Evolutionary conservation across 1,284 basidiomycete genomes (phyloP).

Genomic region (Trichosporon coremiiforme): DNA sequence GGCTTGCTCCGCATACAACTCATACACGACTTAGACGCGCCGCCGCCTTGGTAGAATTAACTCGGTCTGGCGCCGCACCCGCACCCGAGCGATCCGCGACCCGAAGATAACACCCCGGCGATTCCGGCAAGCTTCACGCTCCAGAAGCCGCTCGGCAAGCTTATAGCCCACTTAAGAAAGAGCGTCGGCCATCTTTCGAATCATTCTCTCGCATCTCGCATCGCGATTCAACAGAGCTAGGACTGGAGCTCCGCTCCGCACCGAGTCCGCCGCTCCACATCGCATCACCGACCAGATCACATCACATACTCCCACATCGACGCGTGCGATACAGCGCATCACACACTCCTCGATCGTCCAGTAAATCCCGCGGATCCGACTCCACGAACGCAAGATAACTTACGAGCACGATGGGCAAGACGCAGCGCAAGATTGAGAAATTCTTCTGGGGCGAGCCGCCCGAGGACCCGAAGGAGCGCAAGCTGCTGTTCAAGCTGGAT

Average conservation of each 20-base stretch:
- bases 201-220: background rate
- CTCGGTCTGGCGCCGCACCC: background rate
- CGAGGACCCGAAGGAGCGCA: conserved; percentile 39
- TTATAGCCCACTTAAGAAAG: background rate
- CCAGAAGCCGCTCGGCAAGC: background rate
- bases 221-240: background rate
- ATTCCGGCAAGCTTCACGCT: background rate
- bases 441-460: conserved; percentile 47
- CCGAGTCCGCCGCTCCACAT: background rate
- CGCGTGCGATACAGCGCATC: background rate
- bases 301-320: background rate
- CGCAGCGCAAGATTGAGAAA: conserved; percentile 39
- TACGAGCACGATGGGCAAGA: conserved; percentile 31
- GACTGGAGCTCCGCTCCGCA: conserved; percentile 1
- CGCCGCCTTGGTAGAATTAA: too few species aligned
- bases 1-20: background rate
- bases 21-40: conserved; percentile 5
- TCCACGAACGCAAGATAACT: background rate
- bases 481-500: conserved; percentile 46
- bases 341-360: background rate
- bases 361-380: background rate
- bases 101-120: conserved; percentile 8
- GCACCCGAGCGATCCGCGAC: background rate
- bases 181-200: background rate
- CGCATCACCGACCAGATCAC: background rate